Evolutionary conservation across 345 rosid genomes (phyloP), one percentile per base, ranked within the genome.

Genomic region (Microcos paniculata): DNA sequence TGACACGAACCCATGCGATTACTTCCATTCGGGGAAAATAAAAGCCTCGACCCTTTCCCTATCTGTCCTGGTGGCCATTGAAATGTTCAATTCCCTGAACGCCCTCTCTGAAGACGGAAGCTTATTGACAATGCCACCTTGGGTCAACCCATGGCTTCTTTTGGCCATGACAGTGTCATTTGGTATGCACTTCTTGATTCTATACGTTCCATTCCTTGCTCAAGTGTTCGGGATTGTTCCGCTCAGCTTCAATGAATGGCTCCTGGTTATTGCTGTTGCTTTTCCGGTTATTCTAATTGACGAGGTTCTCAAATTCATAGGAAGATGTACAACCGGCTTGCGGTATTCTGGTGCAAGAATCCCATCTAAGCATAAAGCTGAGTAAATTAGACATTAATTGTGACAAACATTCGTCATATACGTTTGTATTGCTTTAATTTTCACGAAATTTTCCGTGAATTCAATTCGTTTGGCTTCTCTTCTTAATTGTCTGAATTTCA

Each of bases 81-180:
- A 95, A 87, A 95, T 95, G 99, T 93, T 95, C 89, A 95, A 95
- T 63, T 95, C 99, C 31, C 85, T 95, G 4, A 95, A 95, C 48
- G 99, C 99, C 33, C 91, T 95, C 21, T 95, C 98, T 0, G 98
- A 95, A 84, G 98, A 95, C 68, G 84, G 88, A 8, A 91, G 99
- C 82, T 84, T 95, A 12, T n/a, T 89, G 75, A 82, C 88, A 2
- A 95, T 95, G 99, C 99, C 98, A 0, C 99, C 99, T 3, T 95
- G 99, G 99, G 96, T 93, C 24, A 95, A 95, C 79, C 99, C 90
- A 5, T 89, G 82, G 84, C 91, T 91, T n/a, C 91, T 88, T 23
- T 68, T 93, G 62, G 99, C 98, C 53, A 95, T 95, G 99, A 86
- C 92, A 0, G 30, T 89, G 1, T 91, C 98, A 2, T 95, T 93